phyloP scores from a whole-genome alignment of 1,284 basidiomycete species.

The Malassezia sp. region DNA sequence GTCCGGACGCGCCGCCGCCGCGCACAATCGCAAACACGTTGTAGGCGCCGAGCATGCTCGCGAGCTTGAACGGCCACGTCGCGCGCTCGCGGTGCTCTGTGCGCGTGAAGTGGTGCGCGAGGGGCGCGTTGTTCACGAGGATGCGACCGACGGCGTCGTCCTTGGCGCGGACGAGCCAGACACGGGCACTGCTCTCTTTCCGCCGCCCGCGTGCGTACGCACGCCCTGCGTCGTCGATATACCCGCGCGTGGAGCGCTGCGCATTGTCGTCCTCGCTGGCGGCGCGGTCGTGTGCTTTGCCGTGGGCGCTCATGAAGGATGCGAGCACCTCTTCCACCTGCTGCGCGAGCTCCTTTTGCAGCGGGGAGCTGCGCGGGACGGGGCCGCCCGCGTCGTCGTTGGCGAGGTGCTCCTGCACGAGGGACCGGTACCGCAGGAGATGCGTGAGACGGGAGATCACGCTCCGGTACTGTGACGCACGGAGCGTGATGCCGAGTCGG shows the following conservation, averaged over 20 bases:
- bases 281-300: conserved; percentile 12
- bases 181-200: conserved; percentile 50
- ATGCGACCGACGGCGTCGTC: conserved; percentile 50
- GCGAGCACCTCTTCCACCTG: conserved; percentile 24
- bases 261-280: background rate
- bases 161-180: conserved; percentile 80
- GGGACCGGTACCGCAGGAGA: conserved; percentile 60
- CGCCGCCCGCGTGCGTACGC: conserved; percentile 33
- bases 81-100: conserved; percentile 67
- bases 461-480: conserved; percentile 62
- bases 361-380: conserved; percentile 3
- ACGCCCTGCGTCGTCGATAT: conserved; percentile 23
- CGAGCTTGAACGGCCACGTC: conserved; percentile 68
- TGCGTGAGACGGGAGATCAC: conserved; percentile 60
- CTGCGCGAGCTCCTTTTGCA: conserved; percentile 14
- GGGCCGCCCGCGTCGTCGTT: background rate
- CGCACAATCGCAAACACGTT: conserved; percentile 79
- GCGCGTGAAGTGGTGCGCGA: conserved; percentile 68
- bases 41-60: conserved; percentile 76
- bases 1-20: conserved; percentile 79
- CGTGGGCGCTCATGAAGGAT: conserved; percentile 25
- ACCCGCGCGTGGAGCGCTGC: conserved; percentile 6
- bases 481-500: conserved; percentile 57
- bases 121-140: conserved; percentile 70
- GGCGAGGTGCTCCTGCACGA: conserved; percentile 20